These are phyloP conservation scores for Pseudocercospora fijiensis DNA, from an alignment of 2,329 filamentous ascomycete species.

Conservation along the genomic window DNA sequence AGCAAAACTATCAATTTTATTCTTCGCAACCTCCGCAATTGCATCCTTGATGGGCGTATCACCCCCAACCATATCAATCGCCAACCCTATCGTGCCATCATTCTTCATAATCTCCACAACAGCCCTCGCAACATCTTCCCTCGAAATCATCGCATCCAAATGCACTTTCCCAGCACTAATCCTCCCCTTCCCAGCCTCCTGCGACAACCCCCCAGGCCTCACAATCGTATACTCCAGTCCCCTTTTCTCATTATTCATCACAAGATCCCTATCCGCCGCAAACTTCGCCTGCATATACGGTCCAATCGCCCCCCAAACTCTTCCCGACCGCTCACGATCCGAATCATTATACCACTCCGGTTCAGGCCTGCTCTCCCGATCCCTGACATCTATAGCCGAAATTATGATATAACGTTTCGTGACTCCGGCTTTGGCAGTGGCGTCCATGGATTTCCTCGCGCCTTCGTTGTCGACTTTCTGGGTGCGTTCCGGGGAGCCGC, in stretches of 20 bases:
- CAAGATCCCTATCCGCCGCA: slow-evolving; percentile 44
- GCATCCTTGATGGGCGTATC: slow-evolving; percentile 43
- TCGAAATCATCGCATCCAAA: slow-evolving; percentile 45
- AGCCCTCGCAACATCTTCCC: slow-evolving; percentile 61
- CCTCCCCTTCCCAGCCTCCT: slow-evolving; percentile 49
- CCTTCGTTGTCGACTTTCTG: slow-evolving; percentile 63
- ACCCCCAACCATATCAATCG: slow-evolving; percentile 47
- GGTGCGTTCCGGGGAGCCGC: slow-evolving; percentile 53
- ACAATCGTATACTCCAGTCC: slow-evolving; percentile 50
- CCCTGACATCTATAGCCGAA: slow-evolving; percentile 60
- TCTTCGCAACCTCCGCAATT: slow-evolving; percentile 41
- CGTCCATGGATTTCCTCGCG: slow-evolving; percentile 61
- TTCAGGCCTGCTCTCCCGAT: slow-evolving; percentile 40
- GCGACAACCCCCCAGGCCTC: slow-evolving; percentile 44
- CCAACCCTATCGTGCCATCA: slow-evolving; percentile 47
- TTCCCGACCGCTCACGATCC: slow-evolving; percentile 40
- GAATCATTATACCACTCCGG: slow-evolving; percentile 48
- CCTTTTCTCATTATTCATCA: slow-evolving; percentile 41
- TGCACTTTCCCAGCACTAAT: slow-evolving; percentile 47
- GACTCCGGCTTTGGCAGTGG: slow-evolving; percentile 57
- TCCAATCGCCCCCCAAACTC: slow-evolving; percentile 44
- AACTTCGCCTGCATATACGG: slow-evolving; percentile 47
- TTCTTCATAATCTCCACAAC: slow-evolving; percentile 56
- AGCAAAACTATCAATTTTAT: slow-evolving; percentile 40
- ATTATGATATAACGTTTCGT: slow-evolving; percentile 62